Conservation (phyloP, 345 rosid genomes). For the Turritis glabra region DNA sequence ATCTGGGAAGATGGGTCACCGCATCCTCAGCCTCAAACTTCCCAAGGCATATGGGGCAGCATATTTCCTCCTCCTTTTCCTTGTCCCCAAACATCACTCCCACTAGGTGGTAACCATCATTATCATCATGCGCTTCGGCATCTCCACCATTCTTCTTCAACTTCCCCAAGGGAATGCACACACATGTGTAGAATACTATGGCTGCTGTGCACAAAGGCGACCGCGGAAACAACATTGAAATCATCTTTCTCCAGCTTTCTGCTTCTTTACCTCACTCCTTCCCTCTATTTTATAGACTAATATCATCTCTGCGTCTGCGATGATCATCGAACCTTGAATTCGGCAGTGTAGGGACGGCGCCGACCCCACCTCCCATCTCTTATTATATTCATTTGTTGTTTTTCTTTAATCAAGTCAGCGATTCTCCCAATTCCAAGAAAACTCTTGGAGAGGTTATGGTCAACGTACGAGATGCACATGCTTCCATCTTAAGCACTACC, state of each 20-base stretch:
- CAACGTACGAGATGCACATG: conserved; percentile 41
- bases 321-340: conserved; percentile 17
- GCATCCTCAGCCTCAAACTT: conserved; percentile 53
- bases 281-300: conserved; percentile 27
- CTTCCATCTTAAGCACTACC: conserved; percentile 32
- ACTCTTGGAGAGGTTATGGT: conserved; percentile 20
- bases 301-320: not conserved
- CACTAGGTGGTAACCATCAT: conserved; percentile 28
- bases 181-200: conserved; percentile 56
- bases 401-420: conserved; percentile 32
- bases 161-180: conserved; percentile 51
- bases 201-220: conserved; percentile 50
- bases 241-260: conserved; percentile 45
- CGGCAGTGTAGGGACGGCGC: conserved; percentile 64
- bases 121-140: not conserved
- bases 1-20: conserved; percentile 54
- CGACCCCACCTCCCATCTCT: conserved; percentile 47
- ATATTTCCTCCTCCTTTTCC: conserved; percentile 34
- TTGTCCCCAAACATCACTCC: conserved; percentile 43
- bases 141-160: conserved; percentile 12
- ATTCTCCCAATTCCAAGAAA: conserved; percentile 35
- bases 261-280: conserved; percentile 5
- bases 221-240: conserved; percentile 45
- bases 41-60: conserved; percentile 68
- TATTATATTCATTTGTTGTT: conserved; percentile 23